phyloP scores from a whole-genome alignment of 768 basidiomycete genomes.

The Naganishia antarctica region DNA sequence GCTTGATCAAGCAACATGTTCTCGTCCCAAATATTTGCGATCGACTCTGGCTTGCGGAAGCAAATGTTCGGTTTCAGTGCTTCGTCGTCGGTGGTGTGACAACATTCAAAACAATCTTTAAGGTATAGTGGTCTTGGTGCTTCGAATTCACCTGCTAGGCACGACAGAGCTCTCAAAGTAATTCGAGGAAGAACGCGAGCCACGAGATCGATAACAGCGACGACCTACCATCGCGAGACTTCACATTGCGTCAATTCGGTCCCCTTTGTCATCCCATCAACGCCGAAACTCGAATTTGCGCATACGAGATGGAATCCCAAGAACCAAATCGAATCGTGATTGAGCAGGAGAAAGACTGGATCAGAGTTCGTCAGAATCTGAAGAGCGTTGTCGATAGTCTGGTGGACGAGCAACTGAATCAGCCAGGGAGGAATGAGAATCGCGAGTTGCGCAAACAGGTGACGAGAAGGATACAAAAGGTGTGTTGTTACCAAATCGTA shows the following conservation, averaged over 20 bases:
- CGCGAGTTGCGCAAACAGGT: conserved; percentile 11
- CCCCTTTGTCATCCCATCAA: too few species aligned
- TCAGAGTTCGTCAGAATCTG: conserved; percentile 7
- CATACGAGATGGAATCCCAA: conserved; percentile 19
- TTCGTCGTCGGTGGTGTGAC: too few species aligned
- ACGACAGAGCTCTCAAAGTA: too few species aligned
- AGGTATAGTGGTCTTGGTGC: too few species aligned
- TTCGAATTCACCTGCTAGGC: too few species aligned
- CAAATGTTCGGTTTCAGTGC: not conserved
- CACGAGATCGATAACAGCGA: too few species aligned
- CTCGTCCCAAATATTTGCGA: conserved; percentile 17
- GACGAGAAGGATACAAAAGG: conserved; percentile 18
- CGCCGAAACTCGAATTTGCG: too few species aligned
- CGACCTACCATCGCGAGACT: too few species aligned
- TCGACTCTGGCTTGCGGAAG: conserved; percentile 4
- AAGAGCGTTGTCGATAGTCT: conserved; percentile 15
- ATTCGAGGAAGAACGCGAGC: too few species aligned
- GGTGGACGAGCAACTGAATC: conserved; percentile 9
- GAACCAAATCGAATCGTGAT: conserved; percentile 16
- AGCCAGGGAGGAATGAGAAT: conserved; percentile 9
- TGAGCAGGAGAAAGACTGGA: conserved; percentile 20
- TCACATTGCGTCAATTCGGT: too few species aligned
- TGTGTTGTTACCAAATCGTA: not conserved
- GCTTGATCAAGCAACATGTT: not conserved
- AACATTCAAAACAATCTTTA: conserved; percentile 14